Percentiles rank a stretch among this genome's conserved stretches.
Evolutionary conservation across 1,284 basidiomycete genomes (phyloP).

Genomic region (Puccinia coronata): DNA sequence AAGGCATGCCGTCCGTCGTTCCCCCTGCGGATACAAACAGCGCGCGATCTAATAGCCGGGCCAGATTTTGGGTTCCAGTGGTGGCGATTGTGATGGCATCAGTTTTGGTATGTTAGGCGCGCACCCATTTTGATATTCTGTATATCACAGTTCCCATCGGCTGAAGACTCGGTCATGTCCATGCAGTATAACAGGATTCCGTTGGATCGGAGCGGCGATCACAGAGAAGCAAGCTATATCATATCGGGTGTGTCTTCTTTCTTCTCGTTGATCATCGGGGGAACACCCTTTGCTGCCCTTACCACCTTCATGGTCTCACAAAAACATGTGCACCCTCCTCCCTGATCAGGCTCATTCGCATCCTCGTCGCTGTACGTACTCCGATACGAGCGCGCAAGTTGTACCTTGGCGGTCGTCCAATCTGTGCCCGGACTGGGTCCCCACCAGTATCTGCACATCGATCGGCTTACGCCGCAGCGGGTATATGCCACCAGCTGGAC

Average conservation of each 20-base stretch:
- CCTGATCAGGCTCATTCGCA: slow-evolving; percentile 27
- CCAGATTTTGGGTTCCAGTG: background rate
- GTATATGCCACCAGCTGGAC: slow-evolving; percentile 57
- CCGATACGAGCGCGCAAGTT: background rate
- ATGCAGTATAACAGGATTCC: background rate
- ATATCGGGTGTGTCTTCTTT: background rate
- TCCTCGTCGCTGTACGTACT: slow-evolving; percentile 23
- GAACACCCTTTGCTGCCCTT: no score
- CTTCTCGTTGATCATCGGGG: no score
- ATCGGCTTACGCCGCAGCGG: slow-evolving; percentile 1
- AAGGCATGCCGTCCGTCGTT: no score
- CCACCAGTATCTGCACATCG: slow-evolving; percentile 25
- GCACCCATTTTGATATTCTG: background rate
- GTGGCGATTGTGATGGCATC: slow-evolving; percentile 7
- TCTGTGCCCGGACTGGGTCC: slow-evolving; percentile 22
- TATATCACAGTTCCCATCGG: background rate
- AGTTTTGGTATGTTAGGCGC: background rate
- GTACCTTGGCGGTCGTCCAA: background rate
- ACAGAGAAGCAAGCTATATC: background rate
- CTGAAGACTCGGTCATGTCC: background rate
- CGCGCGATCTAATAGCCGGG: no score
- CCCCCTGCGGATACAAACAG: no score
- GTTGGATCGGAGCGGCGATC: background rate
- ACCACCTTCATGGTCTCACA: no score
- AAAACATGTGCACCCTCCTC: background rate